Evolutionary conservation across 306 rosid species (phyloP).

Genomic region (Sicyos edulis): DNA sequence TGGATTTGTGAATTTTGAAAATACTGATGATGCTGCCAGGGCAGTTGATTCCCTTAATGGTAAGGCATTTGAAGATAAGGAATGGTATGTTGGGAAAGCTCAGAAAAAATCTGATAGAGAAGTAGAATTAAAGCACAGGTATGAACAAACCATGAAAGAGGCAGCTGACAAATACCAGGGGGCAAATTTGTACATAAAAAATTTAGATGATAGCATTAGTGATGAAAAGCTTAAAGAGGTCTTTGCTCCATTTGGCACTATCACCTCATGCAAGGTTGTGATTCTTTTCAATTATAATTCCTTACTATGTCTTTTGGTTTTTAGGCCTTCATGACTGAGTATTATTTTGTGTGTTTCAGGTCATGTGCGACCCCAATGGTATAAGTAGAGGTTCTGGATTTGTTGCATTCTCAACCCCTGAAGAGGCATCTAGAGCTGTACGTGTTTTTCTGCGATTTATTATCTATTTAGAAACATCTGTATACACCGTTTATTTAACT

Average conservation of each 20-base stretch:
- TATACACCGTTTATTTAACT: neutral
- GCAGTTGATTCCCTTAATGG: conserved; percentile 33
- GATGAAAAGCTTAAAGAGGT: conserved; percentile 34
- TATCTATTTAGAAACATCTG: neutral
- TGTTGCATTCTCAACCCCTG: conserved; percentile 37
- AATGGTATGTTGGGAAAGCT: conserved; percentile 35
- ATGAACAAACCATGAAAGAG: conserved; percentile 34
- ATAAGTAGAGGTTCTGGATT: conserved; percentile 37
- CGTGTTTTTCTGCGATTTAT: conserved; percentile 15
- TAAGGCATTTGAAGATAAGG: conserved; percentile 32
- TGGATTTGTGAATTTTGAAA: conserved; percentile 40
- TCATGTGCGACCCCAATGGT: conserved; percentile 37
- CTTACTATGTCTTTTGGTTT: neutral
- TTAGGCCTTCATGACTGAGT: neutral
- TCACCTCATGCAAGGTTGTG: conserved; percentile 38
- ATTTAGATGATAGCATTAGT: conserved; percentile 33
- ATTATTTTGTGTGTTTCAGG: conserved; percentile 16
- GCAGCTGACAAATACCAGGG: conserved; percentile 32
- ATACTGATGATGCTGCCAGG: conserved; percentile 29
- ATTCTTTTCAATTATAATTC: neutral
- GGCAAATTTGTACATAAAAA: conserved; percentile 31
- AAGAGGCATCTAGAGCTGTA: conserved; percentile 38
- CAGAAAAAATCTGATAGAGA: conserved; percentile 36
- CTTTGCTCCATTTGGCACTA: conserved; percentile 31
- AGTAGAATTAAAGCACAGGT: conserved; percentile 30